phyloP scores from a whole-genome alignment of 2,329 filamentous ascomycete genomes.

The Aspergillus fructus region DNA sequence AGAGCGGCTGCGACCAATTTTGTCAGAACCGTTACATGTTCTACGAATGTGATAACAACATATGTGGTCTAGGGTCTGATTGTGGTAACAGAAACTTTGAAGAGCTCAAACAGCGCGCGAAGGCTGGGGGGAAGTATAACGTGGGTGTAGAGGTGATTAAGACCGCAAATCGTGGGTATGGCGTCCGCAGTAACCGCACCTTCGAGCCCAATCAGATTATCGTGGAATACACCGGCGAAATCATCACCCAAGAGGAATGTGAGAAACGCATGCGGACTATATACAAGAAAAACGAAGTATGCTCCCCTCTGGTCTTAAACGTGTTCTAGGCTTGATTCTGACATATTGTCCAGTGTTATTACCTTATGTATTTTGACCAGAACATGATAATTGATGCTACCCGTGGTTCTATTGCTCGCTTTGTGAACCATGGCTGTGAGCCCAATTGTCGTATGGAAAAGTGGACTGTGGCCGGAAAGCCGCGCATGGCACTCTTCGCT shows the following conservation, averaged over 20 bases:
- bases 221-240: slow-evolving; percentile 96
- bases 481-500: slow-evolving; percentile 94
- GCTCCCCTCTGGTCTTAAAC: slow-evolving; percentile 25
- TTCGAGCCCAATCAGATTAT: slow-evolving; percentile 93
- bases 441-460: slow-evolving; percentile 98
- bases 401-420: slow-evolving; percentile 90
- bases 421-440: slow-evolving; percentile 96
- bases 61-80: slow-evolving; percentile 76
- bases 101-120: slow-evolving; percentile 70
- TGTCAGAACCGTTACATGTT: slow-evolving; percentile 97
- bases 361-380: slow-evolving; percentile 97
- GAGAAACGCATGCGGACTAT: slow-evolving; percentile 88
- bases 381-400: slow-evolving; percentile 99
- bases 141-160: slow-evolving; percentile 95
- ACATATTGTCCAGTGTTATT: slow-evolving; percentile 70
- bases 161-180: slow-evolving; percentile 83
- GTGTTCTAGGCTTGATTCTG: slow-evolving; percentile 10
- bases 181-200: slow-evolving; percentile 83
- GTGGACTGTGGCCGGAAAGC: slow-evolving; percentile 91
- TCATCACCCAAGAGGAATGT: slow-evolving; percentile 92
- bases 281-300: slow-evolving; percentile 90
- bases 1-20: slow-evolving; percentile 80
- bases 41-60: slow-evolving; percentile 90
- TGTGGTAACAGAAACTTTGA: slow-evolving; percentile 90
- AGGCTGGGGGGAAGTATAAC: slow-evolving; percentile 79